A percentile compares a stretch with the other conserved stretches of the same genome.
Conservation (phyloP, 768 basidiomycete genomes). For the Tulasnella calospora region DNA sequence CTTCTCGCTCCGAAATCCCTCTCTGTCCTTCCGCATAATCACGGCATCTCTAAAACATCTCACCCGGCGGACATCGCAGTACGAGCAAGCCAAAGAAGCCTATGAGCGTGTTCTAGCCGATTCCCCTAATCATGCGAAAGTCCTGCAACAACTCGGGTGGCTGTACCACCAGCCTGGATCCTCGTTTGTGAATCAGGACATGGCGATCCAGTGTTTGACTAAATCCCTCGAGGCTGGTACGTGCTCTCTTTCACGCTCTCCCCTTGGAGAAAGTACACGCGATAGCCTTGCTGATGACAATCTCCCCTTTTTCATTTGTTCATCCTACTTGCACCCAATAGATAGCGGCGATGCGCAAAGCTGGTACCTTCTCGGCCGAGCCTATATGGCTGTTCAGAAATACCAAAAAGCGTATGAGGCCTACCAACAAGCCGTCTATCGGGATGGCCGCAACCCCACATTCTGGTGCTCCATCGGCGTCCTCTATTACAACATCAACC, state of each 20-base stretch:
- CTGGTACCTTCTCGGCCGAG: constrained; percentile 97
- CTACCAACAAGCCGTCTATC: constrained; percentile 98
- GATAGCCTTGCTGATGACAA: not conserved
- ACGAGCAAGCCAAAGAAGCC: constrained; percentile 83
- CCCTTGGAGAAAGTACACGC: not conserved
- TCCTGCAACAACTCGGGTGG: constrained; percentile 96
- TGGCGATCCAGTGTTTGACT: constrained; percentile 88
- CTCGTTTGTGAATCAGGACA: constrained; percentile 91
- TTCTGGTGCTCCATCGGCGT: constrained; percentile 99
- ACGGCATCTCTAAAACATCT: not conserved
- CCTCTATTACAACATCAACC: constrained; percentile 98
- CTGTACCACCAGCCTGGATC: constrained; percentile 94
- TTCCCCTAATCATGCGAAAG: constrained; percentile 92
- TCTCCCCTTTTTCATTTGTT: constrained; percentile 11
- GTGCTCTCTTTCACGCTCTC: constrained; percentile 32
- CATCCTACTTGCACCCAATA: constrained; percentile 35
- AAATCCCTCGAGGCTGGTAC: constrained; percentile 91
- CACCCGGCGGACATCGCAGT: constrained; percentile 45
- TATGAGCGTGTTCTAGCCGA: constrained; percentile 93
- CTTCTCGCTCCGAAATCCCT: not conserved
- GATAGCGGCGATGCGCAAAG: constrained; percentile 95
- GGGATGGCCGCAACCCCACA: constrained; percentile 96
- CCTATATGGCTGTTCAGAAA: constrained; percentile 97
- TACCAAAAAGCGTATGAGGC: constrained; percentile 99
- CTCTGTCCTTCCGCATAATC: not conserved